Conservation (phyloP, 805 yeast genomes). For the Maudiozyma barnettii region DNA sequence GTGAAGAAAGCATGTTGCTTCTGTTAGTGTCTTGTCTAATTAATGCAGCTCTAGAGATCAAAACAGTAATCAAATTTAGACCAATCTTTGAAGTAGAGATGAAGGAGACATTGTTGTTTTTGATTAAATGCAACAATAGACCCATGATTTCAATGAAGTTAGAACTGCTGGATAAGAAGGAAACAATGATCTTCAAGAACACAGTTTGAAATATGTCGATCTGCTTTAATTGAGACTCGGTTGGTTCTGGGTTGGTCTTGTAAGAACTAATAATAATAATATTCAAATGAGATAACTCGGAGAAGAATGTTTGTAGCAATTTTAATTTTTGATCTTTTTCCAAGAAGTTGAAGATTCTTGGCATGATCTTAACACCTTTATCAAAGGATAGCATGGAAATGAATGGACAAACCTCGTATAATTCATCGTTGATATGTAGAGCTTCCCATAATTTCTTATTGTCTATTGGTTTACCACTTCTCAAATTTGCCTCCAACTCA, state of each 20-base stretch:
- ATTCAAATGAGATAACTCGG: conserved; percentile 68
- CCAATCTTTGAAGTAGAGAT: conserved; percentile 62
- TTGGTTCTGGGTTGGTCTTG: conserved; percentile 53
- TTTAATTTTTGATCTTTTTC: conserved; percentile 67
- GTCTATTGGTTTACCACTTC: conserved; percentile 43
- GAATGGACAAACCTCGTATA: conserved; percentile 59
- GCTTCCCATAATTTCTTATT: conserved; percentile 62
- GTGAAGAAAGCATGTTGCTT: conserved; percentile 30
- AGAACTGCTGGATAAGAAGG: conserved; percentile 67
- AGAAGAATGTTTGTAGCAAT: conserved; percentile 66
- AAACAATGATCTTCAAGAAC: conserved; percentile 74
- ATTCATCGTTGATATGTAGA: conserved; percentile 58
- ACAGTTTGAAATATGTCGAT: conserved; percentile 73
- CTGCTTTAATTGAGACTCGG: conserved; percentile 41
- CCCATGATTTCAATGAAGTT: conserved; percentile 72
- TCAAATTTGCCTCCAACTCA: conserved; percentile 65
- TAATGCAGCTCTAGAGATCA: conserved; percentile 84
- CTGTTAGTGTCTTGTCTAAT: conserved; percentile 70
- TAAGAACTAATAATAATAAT: conserved; percentile 74
- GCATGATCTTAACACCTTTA: conserved; percentile 82
- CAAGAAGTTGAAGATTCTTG: conserved; percentile 79
- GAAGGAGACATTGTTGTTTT: conserved; percentile 56
- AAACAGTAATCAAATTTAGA: conserved; percentile 75
- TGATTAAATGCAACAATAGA: conserved; percentile 57
- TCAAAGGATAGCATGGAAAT: conserved; percentile 73